Percentiles rank a stretch among this genome's conserved stretches.
phyloP scores from a whole-genome alignment of 129 eudicot species.

The Pseudognaphalium luteoalbum region DNA sequence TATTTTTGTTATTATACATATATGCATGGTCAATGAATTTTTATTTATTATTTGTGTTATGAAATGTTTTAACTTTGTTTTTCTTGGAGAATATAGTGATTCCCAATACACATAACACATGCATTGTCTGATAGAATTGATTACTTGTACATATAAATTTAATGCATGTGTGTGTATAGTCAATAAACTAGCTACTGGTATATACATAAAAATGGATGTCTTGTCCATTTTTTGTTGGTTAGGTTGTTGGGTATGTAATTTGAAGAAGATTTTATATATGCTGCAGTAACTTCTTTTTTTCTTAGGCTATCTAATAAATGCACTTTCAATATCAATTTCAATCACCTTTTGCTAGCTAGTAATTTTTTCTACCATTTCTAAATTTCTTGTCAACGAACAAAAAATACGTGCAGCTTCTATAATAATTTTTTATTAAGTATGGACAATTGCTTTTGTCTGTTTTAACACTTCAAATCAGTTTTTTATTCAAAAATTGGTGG shows the following conservation, averaged over 20 bases:
- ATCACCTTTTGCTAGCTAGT: too few species aligned
- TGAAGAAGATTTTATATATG: not conserved
- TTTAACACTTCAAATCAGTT: not conserved
- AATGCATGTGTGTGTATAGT: not conserved
- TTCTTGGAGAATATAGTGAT: not conserved
- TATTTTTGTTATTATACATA: too few species aligned
- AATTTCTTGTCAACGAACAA: too few species aligned
- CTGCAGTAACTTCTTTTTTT: not conserved
- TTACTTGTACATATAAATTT: not conserved
- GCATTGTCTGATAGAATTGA: not conserved
- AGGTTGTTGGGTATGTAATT: not conserved
- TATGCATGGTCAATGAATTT: not conserved
- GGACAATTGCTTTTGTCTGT: not conserved
- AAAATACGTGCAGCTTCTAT: too few species aligned
- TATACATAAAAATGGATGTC: not conserved
- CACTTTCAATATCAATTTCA: not conserved
- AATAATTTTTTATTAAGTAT: not conserved
- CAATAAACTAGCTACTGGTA: not conserved
- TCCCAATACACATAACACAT: not conserved
- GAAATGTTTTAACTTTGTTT: not conserved
- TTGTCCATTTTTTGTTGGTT: too few species aligned
- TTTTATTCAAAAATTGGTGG: not conserved
- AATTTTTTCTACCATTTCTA: too few species aligned
- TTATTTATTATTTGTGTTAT: not conserved
- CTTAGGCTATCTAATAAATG: not conserved